Percentiles rank a stretch among this genome's conserved stretches.
phyloP scores from a whole-genome alignment of 75 land plant genomes.

The Chamaecyparis obtusa region DNA sequence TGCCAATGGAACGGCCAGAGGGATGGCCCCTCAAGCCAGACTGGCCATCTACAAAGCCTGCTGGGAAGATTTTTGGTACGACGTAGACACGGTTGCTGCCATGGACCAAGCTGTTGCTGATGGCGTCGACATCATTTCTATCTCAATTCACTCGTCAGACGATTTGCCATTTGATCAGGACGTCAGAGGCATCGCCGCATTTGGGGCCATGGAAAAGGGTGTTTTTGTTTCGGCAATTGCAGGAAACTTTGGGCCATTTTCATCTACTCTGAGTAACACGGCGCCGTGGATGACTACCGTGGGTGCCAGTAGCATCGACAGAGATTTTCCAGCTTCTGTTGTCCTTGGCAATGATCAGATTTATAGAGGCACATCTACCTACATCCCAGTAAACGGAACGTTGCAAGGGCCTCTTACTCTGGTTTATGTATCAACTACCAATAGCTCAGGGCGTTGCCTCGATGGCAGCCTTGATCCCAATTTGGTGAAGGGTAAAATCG shows the following conservation, averaged over 20 bases:
- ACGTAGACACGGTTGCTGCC: slow-evolving; percentile 34
- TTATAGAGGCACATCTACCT: too few relatives aligned
- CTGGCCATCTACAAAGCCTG: slow-evolving; percentile 32
- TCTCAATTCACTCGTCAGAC: slow-evolving; percentile 24
- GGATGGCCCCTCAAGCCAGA: slow-evolving; percentile 26
- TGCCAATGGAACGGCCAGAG: slow-evolving; percentile 26
- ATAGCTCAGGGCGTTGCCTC: too few relatives aligned
- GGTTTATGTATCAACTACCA: too few relatives aligned
- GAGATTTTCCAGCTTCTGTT: too few relatives aligned
- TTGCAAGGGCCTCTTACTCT: too few relatives aligned
- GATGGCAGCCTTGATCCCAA: too few relatives aligned
- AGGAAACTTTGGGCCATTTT: slow-evolving; percentile 27
- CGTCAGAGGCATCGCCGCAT: slow-evolving; percentile 27
- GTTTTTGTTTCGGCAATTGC: too few relatives aligned
- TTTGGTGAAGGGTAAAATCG: too few relatives aligned
- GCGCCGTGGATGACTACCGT: slow-evolving; percentile 45
- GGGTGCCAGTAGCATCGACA: slow-evolving; percentile 33
- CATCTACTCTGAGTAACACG: slow-evolving; percentile 15
- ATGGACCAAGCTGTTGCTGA: slow-evolving; percentile 42
- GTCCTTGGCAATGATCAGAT: too few relatives aligned
- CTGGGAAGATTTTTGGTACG: not conserved
- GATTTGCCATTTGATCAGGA: slow-evolving; percentile 8
- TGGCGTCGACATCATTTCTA: slow-evolving; percentile 47
- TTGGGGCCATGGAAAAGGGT: too few relatives aligned
- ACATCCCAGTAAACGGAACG: too few relatives aligned